These are phyloP conservation scores for Clathrus columnatus DNA, from an alignment of 768 basidiomycete genomes.

Conservation along the genomic window DNA sequence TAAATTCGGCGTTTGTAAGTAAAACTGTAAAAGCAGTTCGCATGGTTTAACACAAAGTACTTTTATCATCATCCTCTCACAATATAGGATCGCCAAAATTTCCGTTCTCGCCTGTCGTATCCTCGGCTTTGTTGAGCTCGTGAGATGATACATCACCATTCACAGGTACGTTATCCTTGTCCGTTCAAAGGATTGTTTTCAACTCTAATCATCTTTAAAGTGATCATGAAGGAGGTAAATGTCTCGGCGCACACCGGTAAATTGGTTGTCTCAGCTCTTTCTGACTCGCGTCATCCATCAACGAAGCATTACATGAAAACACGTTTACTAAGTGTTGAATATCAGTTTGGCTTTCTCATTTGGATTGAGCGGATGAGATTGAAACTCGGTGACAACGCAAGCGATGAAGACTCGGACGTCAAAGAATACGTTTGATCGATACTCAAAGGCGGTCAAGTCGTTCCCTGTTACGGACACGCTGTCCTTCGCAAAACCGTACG, in stretches of 20 bases:
- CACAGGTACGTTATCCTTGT: slow-evolving; percentile 58
- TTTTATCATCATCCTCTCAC: no score
- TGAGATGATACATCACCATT: slow-evolving; percentile 94
- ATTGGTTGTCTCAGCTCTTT: slow-evolving; percentile 89
- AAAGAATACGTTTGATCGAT: slow-evolving; percentile 94
- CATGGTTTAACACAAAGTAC: no score
- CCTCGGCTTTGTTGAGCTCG: slow-evolving; percentile 87
- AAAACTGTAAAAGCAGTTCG: slow-evolving; percentile 82
- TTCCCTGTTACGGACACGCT: slow-evolving; percentile 87
- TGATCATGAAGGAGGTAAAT: slow-evolving; percentile 98
- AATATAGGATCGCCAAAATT: slow-evolving; percentile 95
- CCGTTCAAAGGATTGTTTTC: not conserved
- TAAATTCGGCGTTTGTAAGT: slow-evolving; percentile 93
- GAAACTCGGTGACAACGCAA: slow-evolving; percentile 76
- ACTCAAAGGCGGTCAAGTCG: slow-evolving; percentile 86
- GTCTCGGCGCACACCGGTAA: slow-evolving; percentile 94
- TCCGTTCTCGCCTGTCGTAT: slow-evolving; percentile 94
- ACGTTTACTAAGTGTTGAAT: not conserved
- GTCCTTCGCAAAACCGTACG: slow-evolving; percentile 69
- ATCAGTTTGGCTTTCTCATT: slow-evolving; percentile 64
- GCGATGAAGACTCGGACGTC: slow-evolving; percentile 82
- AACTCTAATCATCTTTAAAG: slow-evolving; percentile 25
- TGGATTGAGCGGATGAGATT: slow-evolving; percentile 93
- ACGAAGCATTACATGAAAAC: slow-evolving; percentile 90
- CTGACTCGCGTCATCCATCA: slow-evolving; percentile 87